phyloP scores from a whole-genome alignment of 345 rosid genomes.

The Citrus sinensis region DVS_A1.0 CM039164.1:19822001-19822500 shows the following conservation, averaged over 20 bases:
- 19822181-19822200: conserved; percentile 50
- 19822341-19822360: conserved; percentile 40
- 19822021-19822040: conserved; percentile 60
- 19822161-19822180: conserved; percentile 65
- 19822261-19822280: conserved; percentile 24
- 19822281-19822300: conserved; percentile 29
- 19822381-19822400: conserved; percentile 19
- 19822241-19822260: conserved; percentile 17
- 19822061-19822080: conserved; percentile 52
- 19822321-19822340: conserved; percentile 25
- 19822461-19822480: neutral
- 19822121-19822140: conserved; percentile 75
- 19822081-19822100: conserved; percentile 88
- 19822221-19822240: conserved; percentile 30
- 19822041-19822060: conserved; percentile 82
- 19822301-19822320: conserved; percentile 27
- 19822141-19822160: conserved; percentile 78
- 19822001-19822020: conserved; percentile 56
- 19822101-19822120: conserved; percentile 89
- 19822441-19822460: neutral
- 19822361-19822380: conserved; percentile 62
- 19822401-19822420: neutral
- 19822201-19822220: conserved; percentile 30
- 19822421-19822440: neutral
- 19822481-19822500: neutral